phyloP scores from a whole-genome alignment of 345 rosid genomes.

The Eucalyptus cladocalyx region DNA sequence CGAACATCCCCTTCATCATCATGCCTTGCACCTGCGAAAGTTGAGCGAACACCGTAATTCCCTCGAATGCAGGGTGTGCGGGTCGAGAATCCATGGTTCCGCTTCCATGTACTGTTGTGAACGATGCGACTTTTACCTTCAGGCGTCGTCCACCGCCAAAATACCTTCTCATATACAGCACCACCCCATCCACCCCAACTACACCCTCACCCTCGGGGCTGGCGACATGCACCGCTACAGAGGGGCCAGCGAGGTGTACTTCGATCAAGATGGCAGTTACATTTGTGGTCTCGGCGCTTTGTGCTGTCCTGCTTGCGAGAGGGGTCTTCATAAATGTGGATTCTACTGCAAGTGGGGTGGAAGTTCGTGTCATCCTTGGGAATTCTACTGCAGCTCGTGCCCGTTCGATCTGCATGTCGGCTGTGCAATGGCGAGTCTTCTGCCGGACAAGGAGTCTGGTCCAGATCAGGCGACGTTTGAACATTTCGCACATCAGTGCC shows the following conservation, averaged over 20 bases:
- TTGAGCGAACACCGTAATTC: not conserved
- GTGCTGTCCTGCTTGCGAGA: not conserved
- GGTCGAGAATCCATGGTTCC: not conserved
- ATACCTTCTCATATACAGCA: not conserved
- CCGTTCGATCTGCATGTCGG: not conserved
- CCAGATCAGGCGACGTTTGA: not conserved
- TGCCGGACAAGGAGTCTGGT: not conserved
- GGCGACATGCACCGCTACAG: not conserved
- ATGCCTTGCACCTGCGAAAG: not conserved
- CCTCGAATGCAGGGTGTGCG: not conserved
- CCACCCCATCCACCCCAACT: not conserved
- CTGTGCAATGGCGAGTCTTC: not conserved
- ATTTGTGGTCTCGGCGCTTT: not conserved
- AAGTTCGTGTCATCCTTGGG: not conserved
- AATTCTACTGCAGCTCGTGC: not conserved
- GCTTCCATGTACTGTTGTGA: not conserved
- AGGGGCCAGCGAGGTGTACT: not conserved
- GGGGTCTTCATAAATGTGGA: not conserved
- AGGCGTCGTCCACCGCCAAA: not conserved
- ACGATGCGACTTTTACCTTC: not conserved
- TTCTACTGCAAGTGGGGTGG: not conserved
- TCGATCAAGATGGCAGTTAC: not conserved
- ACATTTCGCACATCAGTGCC: not conserved
- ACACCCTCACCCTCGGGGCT: not conserved
- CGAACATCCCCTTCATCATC: not conserved